Percentiles rank a stretch among this genome's conserved stretches.
Evolutionary conservation across 1,284 basidiomycete species (phyloP).

Genomic region (Ganoderma multipileum): DNA sequence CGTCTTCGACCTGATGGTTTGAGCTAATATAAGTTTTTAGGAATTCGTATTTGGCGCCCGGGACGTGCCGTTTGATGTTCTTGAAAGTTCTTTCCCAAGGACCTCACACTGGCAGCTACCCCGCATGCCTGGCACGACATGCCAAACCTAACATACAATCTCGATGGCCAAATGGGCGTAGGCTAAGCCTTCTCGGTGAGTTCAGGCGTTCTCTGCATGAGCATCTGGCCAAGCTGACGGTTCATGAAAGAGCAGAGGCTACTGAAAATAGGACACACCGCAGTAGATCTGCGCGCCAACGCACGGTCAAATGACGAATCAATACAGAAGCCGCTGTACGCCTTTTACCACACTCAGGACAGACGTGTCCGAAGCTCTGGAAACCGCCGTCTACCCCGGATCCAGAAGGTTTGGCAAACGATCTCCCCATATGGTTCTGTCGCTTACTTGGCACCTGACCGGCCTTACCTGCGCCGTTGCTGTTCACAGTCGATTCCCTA

Average conservation of each 20-base stretch:
- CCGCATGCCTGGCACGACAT: neutral
- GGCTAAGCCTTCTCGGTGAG: neutral
- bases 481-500: neutral
- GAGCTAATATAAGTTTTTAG: conserved; percentile 3
- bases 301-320: conserved; percentile 1
- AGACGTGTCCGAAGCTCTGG: neutral
- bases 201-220: neutral
- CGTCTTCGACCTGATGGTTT: neutral
- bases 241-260: neutral
- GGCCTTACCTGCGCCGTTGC: neutral
- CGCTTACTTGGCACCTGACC: conserved; percentile 5
- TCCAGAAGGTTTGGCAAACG: neutral
- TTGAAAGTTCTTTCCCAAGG: neutral
- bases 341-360: neutral
- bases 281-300: neutral
- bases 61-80: neutral
- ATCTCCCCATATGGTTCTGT: conserved; percentile 1
- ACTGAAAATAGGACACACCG: neutral
- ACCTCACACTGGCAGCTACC: neutral
- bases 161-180: neutral
- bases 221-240: neutral
- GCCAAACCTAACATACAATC: neutral
- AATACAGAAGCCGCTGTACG: neutral
- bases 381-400: neutral
- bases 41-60: neutral